phyloP scores from a whole-genome alignment of 345 rosid genomes.

The Psidium friedrichsthalianum region DNA sequence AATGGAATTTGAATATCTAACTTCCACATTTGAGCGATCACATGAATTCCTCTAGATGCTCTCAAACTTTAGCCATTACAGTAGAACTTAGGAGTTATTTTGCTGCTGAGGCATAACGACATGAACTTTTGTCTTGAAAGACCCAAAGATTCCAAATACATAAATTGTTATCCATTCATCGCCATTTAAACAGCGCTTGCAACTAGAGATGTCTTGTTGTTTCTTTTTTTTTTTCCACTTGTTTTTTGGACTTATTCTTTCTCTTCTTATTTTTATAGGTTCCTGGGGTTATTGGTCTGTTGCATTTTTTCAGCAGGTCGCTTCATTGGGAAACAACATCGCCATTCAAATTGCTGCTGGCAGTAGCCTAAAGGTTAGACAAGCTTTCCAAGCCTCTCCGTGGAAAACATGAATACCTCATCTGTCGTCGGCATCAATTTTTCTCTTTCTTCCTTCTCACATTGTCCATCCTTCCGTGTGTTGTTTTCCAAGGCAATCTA shows the following conservation, averaged over 20 bases:
- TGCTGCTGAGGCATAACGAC: background rate
- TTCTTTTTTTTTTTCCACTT: background rate
- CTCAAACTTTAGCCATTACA: background rate
- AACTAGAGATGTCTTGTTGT: background rate
- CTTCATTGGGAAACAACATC: slow-evolving; percentile 46
- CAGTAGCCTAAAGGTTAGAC: slow-evolving; percentile 38
- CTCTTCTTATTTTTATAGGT: slow-evolving; percentile 21
- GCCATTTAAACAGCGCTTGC: background rate
- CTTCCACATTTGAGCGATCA: background rate
- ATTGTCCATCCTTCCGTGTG: background rate
- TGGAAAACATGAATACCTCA: background rate
- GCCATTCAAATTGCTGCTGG: slow-evolving; percentile 53
- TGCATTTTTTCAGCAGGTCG: slow-evolving; percentile 47
- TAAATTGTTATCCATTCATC: background rate
- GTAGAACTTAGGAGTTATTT: background rate
- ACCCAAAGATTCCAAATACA: background rate
- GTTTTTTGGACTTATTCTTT: background rate
- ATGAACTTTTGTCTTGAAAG: background rate
- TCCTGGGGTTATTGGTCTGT: slow-evolving; percentile 39
- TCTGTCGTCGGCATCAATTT: background rate
- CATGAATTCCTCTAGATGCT: background rate
- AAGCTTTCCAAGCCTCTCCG: background rate
- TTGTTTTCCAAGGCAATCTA: slow-evolving; percentile 21
- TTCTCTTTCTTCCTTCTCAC: background rate
- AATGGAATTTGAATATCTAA: background rate